Conservation (phyloP, 1,284 basidiomycete species). For the Phylloboletellus chloephorus region DNA sequence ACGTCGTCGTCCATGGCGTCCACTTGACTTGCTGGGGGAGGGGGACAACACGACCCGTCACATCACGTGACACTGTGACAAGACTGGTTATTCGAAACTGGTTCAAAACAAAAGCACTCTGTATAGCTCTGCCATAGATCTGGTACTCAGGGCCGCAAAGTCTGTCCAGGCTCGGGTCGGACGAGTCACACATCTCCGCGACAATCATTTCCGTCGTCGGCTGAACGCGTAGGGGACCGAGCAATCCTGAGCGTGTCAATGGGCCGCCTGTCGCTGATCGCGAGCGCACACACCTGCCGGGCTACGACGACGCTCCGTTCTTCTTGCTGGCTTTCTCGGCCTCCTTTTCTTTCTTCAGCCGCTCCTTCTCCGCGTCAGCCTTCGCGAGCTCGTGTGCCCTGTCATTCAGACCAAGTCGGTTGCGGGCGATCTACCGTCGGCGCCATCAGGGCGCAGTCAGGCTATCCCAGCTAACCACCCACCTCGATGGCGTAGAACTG, state of each 20-base stretch:
- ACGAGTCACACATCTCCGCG: constrained; percentile 10
- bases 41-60: constrained; percentile 26
- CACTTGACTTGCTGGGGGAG: neutral
- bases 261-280: constrained; percentile 1
- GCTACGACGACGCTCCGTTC: constrained; percentile 31
- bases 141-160: constrained; percentile 8
- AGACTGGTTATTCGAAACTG: too few relatives aligned
- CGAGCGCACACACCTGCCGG: neutral
- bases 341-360: constrained; percentile 46
- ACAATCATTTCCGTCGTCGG: constrained; percentile 18
- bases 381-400: constrained; percentile 80
- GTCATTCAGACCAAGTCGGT: constrained; percentile 90
- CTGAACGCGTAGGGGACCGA: neutral
- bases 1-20: constrained; percentile 32
- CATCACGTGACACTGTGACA: constrained; percentile 22
- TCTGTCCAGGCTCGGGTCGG: constrained; percentile 7
- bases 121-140: too few relatives aligned
- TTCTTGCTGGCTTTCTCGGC: constrained; percentile 38
- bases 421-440: constrained; percentile 92
- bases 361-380: constrained; percentile 60
- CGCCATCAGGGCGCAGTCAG: constrained; percentile 6
- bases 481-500: constrained; percentile 93
- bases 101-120: too few relatives aligned
- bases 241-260: neutral
- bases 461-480: constrained; percentile 17